Base-by-base conservation (phyloP, 2,329 filamentous ascomycete species). In the Fusarium gaditjirri region DNA sequence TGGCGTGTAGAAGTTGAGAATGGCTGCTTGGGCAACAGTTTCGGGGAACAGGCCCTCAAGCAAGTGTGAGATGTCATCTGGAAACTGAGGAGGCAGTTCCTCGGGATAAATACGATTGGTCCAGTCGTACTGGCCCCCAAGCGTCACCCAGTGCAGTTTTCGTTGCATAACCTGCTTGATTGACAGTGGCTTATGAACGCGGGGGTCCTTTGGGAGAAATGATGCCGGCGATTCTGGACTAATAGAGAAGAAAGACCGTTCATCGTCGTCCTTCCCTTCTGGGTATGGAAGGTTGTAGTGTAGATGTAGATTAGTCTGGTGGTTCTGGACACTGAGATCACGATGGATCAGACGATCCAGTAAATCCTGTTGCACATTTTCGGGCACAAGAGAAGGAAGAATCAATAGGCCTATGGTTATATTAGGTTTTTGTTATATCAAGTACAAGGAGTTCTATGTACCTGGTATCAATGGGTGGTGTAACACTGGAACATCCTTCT, bases 91-190 rank as follows among this genome's bases (percentile, higher is more conserved):
- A 2, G 93, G 91, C 7, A 80, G 67, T n/a, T 87, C 86, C 14
- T 85, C 80, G 0, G 95, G 94, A 78, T 98, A 98, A 17, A 89
- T 84, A 73, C 97, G 95, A 62, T 90, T 89, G 0, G 94, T 97
- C 96, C 95, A 98, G 83, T 98, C 93, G 81, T 98, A 98, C 80
- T 98, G 96, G 1, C 94, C 95, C 54, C 96, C 96, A 6, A 99
- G 88, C 0, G 95, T 98, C 44, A 97, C 89, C 96, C 96, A 99
- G 74, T 95, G 94, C 29, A 98, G 87, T 69, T 93, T 95, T 70
- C 91, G 92, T 63, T 91, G 89, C 46, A 98, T 85, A 35, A 95
- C 89, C 77, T 91, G 91, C 53, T 88, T 85, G 58, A 93, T 85
- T 5, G 89, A 87, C 14, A 98, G 84, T 5, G 93, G 87, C 68